These are phyloP conservation scores for Penicillium vulpinum DNA, from an alignment of 2,329 filamentous ascomycete species.

Conservation along the genomic window DNA sequence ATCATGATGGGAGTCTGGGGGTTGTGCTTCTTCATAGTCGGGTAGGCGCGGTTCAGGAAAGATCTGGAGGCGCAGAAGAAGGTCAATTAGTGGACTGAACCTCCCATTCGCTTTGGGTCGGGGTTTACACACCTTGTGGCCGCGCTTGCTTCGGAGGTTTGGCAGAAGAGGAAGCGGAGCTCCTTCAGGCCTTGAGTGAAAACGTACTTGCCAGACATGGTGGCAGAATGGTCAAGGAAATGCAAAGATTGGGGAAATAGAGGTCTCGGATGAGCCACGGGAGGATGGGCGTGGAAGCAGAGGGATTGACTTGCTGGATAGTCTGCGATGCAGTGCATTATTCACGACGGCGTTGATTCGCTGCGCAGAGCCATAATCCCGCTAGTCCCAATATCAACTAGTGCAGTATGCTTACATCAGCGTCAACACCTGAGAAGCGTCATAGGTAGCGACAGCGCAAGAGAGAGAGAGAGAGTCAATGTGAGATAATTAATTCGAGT, in stretches of 20 bases:
- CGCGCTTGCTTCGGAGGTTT: slow-evolving; percentile 87
- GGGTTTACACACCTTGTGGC: slow-evolving; percentile 69
- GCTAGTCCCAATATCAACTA: slow-evolving; percentile 18
- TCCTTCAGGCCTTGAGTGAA: slow-evolving; percentile 89
- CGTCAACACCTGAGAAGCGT: slow-evolving; percentile 6
- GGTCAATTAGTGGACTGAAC: neutral
- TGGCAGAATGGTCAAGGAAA: slow-evolving; percentile 12
- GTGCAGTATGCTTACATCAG: slow-evolving; percentile 32
- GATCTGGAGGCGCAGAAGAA: slow-evolving; percentile 56
- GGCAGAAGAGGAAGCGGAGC: slow-evolving; percentile 95
- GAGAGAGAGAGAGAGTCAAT: neutral
- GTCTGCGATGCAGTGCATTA: slow-evolving; percentile 17
- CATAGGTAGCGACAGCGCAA: neutral
- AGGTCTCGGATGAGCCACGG: slow-evolving; percentile 9
- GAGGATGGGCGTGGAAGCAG: slow-evolving; percentile 2
- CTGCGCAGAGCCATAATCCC: slow-evolving; percentile 15
- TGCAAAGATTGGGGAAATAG: slow-evolving; percentile 1
- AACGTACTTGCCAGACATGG: slow-evolving; percentile 90
- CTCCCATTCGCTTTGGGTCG: neutral
- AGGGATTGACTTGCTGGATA: slow-evolving; percentile 5
- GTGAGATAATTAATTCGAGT: neutral
- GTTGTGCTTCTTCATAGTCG: slow-evolving; percentile 99
- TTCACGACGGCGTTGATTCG: slow-evolving; percentile 27
- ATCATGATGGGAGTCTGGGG: slow-evolving; percentile 90
- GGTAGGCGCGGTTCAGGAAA: slow-evolving; percentile 88